phyloP scores from a whole-genome alignment of 1,139 yeast genomes.

The Eremothecium cymbalariae region DNA sequence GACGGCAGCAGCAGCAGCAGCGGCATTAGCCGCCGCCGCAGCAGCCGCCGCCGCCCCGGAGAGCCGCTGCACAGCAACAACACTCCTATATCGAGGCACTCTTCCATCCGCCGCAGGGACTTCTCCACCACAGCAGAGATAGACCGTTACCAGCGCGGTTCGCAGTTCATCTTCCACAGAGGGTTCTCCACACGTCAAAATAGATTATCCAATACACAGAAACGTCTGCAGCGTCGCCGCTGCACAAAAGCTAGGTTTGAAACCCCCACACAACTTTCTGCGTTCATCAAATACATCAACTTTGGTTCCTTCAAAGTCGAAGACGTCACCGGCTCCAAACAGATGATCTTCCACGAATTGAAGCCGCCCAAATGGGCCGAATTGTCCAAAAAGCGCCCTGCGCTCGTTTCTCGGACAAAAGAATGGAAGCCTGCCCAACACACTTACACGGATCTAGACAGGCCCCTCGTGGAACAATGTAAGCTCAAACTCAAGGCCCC shows the following conservation, averaged over 20 bases:
- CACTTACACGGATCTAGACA: no score
- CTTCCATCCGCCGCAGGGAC: constrained; percentile 20
- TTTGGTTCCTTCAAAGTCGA: constrained; percentile 2
- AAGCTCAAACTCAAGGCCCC: no score
- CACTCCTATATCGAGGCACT: constrained; percentile 3
- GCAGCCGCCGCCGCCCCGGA: not conserved
- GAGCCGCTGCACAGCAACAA: not conserved
- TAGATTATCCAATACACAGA: not conserved
- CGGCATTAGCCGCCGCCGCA: not conserved
- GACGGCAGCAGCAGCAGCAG: not conserved
- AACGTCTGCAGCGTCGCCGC: not conserved
- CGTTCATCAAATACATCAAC: constrained; percentile 10
- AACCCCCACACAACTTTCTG: constrained; percentile 8
- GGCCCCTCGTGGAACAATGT: no score
- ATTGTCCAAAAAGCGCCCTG: constrained; percentile 8
- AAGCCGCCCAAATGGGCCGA: constrained; percentile 5
- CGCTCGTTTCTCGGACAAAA: constrained; percentile 2
- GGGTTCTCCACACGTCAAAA: constrained; percentile 19
- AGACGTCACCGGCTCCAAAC: constrained; percentile 6
- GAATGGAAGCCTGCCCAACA: no score
- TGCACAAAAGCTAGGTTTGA: constrained; percentile 6
- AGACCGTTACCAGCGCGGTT: constrained; percentile 12
- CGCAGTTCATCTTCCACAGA: constrained; percentile 22
- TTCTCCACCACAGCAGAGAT: constrained; percentile 20
- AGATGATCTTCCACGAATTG: constrained; percentile 2